Percentiles rank a stretch among this genome's conserved stretches.
Conservation (phyloP, 2,329 filamentous ascomycete species). For the Emydomyces testavorans region DNA sequence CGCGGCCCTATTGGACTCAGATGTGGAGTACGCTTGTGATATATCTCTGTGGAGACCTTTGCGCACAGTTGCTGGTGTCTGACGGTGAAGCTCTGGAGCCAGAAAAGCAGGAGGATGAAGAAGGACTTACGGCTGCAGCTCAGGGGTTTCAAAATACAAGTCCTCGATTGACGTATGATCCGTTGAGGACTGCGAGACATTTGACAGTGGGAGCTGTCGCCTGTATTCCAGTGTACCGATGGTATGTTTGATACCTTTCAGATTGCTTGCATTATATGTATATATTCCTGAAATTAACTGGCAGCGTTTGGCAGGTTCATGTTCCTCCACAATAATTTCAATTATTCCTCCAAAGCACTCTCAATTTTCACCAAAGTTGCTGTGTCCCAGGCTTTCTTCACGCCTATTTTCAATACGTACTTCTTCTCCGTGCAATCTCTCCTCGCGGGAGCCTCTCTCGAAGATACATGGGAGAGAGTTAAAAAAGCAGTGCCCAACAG, state of each 20-base stretch:
- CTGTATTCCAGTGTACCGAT: constrained; percentile 69
- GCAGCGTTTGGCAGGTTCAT: constrained; percentile 49
- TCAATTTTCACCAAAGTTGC: constrained; percentile 66
- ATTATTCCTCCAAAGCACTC: constrained; percentile 60
- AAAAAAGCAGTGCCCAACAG: constrained; percentile 64
- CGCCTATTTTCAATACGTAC: constrained; percentile 70
- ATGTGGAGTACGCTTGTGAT: constrained; percentile 63
- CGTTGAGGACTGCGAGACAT: constrained; percentile 56
- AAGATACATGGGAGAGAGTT: constrained; percentile 58
- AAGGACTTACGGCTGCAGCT: not conserved
- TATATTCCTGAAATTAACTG: not conserved
- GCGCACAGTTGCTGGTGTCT: constrained; percentile 56
- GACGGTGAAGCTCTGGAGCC: constrained; percentile 15
- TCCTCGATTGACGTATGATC: constrained; percentile 48
- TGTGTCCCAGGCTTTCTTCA: constrained; percentile 70
- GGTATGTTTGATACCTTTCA: constrained; percentile 44
- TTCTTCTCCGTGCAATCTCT: constrained; percentile 74
- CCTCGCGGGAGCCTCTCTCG: constrained; percentile 54
- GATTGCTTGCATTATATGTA: not conserved
- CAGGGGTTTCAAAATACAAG: not conserved
- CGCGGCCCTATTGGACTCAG: constrained; percentile 68
- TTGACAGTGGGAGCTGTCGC: constrained; percentile 61
- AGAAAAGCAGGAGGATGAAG: constrained; percentile 35
- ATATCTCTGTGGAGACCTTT: constrained; percentile 66
- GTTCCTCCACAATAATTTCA: constrained; percentile 70